These are phyloP conservation scores for Suillus tomentosus DNA, from an alignment of 768 basidiomycete species.

Conservation along the genomic window DNA sequence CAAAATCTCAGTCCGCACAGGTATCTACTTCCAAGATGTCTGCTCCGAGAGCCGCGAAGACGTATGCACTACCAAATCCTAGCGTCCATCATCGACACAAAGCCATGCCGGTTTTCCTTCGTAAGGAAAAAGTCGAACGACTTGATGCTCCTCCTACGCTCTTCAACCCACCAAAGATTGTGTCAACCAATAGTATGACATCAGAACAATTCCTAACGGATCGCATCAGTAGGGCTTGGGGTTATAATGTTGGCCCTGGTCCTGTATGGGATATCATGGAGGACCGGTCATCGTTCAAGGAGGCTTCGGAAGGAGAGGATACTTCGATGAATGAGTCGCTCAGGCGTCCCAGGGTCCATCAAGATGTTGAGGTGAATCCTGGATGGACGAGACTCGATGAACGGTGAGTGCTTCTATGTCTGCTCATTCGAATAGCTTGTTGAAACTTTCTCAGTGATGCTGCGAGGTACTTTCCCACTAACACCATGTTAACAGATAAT, in stretches of 20 bases:
- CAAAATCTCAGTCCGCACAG: constrained; percentile 14
- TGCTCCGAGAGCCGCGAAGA: constrained; percentile 36
- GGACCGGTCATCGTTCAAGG: constrained; percentile 79
- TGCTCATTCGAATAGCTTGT: constrained; percentile 8
- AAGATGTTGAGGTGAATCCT: constrained; percentile 41
- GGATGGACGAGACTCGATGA: constrained; percentile 48
- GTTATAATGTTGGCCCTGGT: constrained; percentile 72
- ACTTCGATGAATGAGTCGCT: constrained; percentile 45
- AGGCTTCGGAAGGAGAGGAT: constrained; percentile 39
- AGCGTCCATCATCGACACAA: constrained; percentile 75
- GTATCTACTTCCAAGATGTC: constrained; percentile 13
- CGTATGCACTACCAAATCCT: constrained; percentile 61
- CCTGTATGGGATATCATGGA: constrained; percentile 81
- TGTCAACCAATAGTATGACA: constrained; percentile 60
- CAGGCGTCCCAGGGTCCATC: constrained; percentile 62
- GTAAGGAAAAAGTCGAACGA: constrained; percentile 57
- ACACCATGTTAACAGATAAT: constrained; percentile 49
- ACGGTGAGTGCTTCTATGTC: constrained; percentile 43
- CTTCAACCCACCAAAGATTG: constrained; percentile 45
- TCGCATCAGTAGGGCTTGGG: constrained; percentile 68
- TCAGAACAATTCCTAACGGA: constrained; percentile 47
- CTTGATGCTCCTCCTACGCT: constrained; percentile 50
- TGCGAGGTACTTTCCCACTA: constrained; percentile 59
- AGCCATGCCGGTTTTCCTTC: constrained; percentile 60
- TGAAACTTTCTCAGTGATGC: constrained; percentile 46